Conservation (phyloP, 2,329 filamentous ascomycete species). For the Rhytidhysteron rufulum region DNA sequence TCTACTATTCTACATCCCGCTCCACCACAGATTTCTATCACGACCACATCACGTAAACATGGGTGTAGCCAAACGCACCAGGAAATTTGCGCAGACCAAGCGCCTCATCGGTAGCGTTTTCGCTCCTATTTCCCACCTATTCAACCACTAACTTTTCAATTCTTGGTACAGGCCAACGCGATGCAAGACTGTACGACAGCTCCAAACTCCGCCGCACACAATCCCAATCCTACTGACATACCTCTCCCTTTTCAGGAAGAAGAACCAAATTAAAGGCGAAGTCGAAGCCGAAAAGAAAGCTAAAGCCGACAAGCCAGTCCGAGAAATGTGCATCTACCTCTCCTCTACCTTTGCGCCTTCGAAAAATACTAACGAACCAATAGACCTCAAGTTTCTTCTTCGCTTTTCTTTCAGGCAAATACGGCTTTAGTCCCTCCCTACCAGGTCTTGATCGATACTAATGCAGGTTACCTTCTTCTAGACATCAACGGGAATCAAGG, state of each 20-base stretch:
- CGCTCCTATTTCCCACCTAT: too few species aligned
- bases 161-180: slow-evolving; percentile 51
- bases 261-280: slow-evolving; percentile 68
- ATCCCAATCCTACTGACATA: slow-evolving; percentile 7
- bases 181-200: slow-evolving; percentile 60
- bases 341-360: slow-evolving; percentile 6
- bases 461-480: too few species aligned
- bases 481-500: too few species aligned
- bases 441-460: slow-evolving; percentile 54
- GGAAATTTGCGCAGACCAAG: slow-evolving; percentile 85
- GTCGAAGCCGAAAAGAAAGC: slow-evolving; percentile 54
- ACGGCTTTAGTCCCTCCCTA: slow-evolving; percentile 81
- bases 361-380: slow-evolving; percentile 7
- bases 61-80: slow-evolving; percentile 85
- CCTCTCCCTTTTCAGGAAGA: slow-evolving; percentile 56
- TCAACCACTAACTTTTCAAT: slow-evolving; percentile 5
- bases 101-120: slow-evolving; percentile 81
- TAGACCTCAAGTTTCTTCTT: slow-evolving; percentile 71
- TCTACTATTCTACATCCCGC: too few species aligned
- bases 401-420: slow-evolving; percentile 55
- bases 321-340: slow-evolving; percentile 61
- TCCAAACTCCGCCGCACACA: slow-evolving; percentile 11
- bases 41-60: too few species aligned
- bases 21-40: too few species aligned
- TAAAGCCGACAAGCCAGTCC: slow-evolving; percentile 62